phyloP scores from a whole-genome alignment of 2,329 filamentous ascomycete genomes.

The Penicillium polonicum region DNA sequence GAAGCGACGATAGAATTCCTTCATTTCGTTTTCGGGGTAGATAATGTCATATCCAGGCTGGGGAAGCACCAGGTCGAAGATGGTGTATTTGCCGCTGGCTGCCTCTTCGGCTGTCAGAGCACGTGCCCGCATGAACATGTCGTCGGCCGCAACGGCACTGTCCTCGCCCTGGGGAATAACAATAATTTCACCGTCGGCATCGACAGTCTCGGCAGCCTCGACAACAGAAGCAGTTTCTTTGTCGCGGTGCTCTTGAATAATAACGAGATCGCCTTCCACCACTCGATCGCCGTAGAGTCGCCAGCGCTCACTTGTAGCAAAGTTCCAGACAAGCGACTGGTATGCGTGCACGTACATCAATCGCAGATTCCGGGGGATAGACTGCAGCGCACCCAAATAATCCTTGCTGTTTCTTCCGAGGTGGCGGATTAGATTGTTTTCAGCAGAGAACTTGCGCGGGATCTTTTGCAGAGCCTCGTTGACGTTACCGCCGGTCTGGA shows the following conservation, averaged over 20 bases:
- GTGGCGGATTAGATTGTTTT: slow-evolving; percentile 74
- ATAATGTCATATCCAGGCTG: slow-evolving; percentile 87
- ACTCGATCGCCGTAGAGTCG: slow-evolving; percentile 69
- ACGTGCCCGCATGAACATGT: slow-evolving; percentile 67
- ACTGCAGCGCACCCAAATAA: slow-evolving; percentile 75
- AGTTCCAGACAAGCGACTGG: slow-evolving; percentile 93
- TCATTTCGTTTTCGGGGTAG: slow-evolving; percentile 81
- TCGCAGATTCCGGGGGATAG: slow-evolving; percentile 76
- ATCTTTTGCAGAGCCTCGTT: slow-evolving; percentile 64
- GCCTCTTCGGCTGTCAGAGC: slow-evolving; percentile 75
- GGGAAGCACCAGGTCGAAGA: slow-evolving; percentile 88
- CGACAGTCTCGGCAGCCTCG: slow-evolving; percentile 43
- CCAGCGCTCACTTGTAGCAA: slow-evolving; percentile 77
- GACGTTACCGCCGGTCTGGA: slow-evolving; percentile 61
- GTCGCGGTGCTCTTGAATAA: slow-evolving; percentile 59
- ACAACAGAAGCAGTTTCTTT: slow-evolving; percentile 39
- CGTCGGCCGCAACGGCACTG: slow-evolving; percentile 53
- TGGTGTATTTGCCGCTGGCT: slow-evolving; percentile 69
- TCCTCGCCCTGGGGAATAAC: slow-evolving; percentile 60
- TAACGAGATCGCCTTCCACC: slow-evolving; percentile 80
- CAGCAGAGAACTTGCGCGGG: slow-evolving; percentile 78
- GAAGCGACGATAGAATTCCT: slow-evolving; percentile 79
- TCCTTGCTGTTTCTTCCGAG: slow-evolving; percentile 63
- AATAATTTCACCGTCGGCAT: slow-evolving; percentile 65
- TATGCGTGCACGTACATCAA: slow-evolving; percentile 98